Conservation (phyloP, 163 green algal species). For the Coccomyxa subellipsoidea region DNA sequence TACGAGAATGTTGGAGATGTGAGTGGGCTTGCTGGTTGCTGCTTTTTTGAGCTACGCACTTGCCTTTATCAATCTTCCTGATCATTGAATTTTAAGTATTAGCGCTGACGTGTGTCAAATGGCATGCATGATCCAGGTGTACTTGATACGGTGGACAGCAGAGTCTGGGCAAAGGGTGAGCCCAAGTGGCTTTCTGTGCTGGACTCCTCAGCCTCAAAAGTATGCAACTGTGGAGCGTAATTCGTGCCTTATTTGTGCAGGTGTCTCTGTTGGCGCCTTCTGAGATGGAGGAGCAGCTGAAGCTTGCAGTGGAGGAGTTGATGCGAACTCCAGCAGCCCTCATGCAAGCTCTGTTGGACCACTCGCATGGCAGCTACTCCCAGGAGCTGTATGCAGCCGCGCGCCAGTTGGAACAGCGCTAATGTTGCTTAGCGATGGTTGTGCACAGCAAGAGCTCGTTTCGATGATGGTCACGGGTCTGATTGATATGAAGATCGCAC, state of each 20-base stretch:
- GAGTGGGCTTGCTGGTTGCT: not conserved
- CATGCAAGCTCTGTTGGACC: constrained; percentile 58
- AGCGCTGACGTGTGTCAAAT: not conserved
- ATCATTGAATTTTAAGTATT: not conserved
- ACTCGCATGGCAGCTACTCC: constrained; percentile 63
- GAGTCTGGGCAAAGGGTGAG: constrained; percentile 23
- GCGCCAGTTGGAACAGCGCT: constrained; percentile 12
- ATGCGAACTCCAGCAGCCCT: constrained; percentile 18
- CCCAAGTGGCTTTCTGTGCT: too few relatives aligned
- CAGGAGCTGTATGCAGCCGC: constrained; percentile 67
- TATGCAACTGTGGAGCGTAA: not conserved
- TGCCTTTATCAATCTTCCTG: too few relatives aligned
- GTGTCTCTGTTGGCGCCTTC: constrained; percentile 25
- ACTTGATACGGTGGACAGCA: constrained; percentile 31
- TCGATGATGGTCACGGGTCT: too few relatives aligned
- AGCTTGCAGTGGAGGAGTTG: constrained; percentile 31
- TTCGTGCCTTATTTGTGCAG: constrained; percentile 20
- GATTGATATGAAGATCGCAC: too few relatives aligned
- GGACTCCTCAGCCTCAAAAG: too few relatives aligned
- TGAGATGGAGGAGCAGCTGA: constrained; percentile 40
- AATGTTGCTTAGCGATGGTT: not conserved
- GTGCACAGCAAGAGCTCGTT: too few relatives aligned
- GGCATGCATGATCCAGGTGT: not conserved
- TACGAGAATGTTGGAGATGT: constrained; percentile 55
- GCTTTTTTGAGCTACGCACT: not conserved